Evolutionary conservation across 306 rosid genomes (phyloP), one percentile per base, ranked within the genome.

Genomic region (Abrus precatorius): DNA sequence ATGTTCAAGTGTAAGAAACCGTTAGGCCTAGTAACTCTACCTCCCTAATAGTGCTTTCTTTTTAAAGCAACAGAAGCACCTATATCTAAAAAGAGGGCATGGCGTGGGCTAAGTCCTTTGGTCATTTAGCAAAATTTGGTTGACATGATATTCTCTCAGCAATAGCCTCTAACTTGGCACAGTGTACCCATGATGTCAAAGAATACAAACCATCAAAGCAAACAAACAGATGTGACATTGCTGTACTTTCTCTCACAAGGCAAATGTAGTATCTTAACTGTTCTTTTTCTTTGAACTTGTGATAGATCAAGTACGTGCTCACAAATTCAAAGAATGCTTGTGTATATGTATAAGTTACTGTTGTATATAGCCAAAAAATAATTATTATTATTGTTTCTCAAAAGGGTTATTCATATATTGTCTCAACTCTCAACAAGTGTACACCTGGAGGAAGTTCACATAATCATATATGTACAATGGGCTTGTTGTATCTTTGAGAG

Each of bases 391-490:
- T 47, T 20, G 68, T 48, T 57, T 67, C 45, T 48, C 10, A 20
- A 56, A 48, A 49, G 73, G 63, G 41, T 54, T 50, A 57, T 52
- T 53, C 33, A 33, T 30, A 29, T 13, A 76, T 13, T 34, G 57
- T 45, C 20, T 66, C 74, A 55, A 68, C 52, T 33, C 63, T 40
- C 80, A 44, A 66, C 47, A 60, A 74, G 55, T 69, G 20, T 2
- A 1, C 59, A 52, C 27, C 12, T 14, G 76, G 47, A 68, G 45
- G 80, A 70, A 72, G 62, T 71, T 75, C 66, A 67, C 10, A 47
- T 9, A 43, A 53, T 11, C 61, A 80, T 76, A 64, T 45, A 83
- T 76, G 49, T 73, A 85, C 72, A 34, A 60, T 40, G 38, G 69
- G 43, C 65, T 29, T 60, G 40, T 70, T 60, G 40, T 70, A 67